Conservation (phyloP, 208 protist species). For the Leishmania turanica region DNA sequence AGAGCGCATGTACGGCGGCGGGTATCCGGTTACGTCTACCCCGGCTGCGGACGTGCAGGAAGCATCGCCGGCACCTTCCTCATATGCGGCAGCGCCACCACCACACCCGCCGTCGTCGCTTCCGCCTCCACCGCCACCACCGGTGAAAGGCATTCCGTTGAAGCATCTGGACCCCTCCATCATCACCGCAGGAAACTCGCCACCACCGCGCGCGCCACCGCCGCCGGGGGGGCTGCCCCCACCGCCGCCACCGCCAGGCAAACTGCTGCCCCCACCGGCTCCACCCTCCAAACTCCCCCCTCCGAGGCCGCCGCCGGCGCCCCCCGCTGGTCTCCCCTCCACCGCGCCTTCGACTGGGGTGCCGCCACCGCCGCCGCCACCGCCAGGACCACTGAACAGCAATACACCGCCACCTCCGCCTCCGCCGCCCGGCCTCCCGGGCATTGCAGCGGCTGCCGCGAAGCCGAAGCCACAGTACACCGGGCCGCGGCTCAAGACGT, state of each 20-base stretch:
- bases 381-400: slow-evolving; percentile 23
- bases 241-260: slow-evolving; percentile 19
- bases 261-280: slow-evolving; percentile 36
- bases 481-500: slow-evolving; percentile 71
- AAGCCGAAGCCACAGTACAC: slow-evolving; percentile 28
- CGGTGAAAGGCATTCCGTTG: slow-evolving; percentile 10
- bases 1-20: slow-evolving; percentile 47
- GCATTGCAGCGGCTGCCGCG: slow-evolving; percentile 5
- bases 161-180: slow-evolving; percentile 15
- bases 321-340: background rate
- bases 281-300: slow-evolving; percentile 17
- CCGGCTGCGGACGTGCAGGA: background rate
- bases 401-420: slow-evolving; percentile 20
- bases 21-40: slow-evolving; percentile 10
- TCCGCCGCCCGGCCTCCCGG: slow-evolving; percentile 23
- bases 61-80: background rate
- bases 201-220: slow-evolving; percentile 27
- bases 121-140: slow-evolving; percentile 6
- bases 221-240: slow-evolving; percentile 18
- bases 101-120: slow-evolving; percentile 9
- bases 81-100: background rate
- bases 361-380: slow-evolving; percentile 17
- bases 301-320: slow-evolving; percentile 22
- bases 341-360: slow-evolving; percentile 25
- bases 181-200: slow-evolving; percentile 16